Conservation (phyloP, 179 eudicot genomes). For the Kewa caespitosa region DNA sequence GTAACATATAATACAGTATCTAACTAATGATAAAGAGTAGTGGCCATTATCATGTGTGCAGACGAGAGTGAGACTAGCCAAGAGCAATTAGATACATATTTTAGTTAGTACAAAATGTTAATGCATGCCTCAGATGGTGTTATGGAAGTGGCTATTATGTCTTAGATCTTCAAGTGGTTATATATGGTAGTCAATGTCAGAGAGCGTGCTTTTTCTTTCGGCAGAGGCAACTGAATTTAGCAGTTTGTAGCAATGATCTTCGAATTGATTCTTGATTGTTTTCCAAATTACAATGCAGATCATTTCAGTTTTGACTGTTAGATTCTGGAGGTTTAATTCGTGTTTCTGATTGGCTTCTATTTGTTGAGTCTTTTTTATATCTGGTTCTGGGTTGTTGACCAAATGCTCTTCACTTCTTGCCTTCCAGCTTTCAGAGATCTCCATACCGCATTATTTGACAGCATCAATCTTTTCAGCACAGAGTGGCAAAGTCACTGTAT, state of each 20-base stretch:
- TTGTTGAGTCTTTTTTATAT: not conserved
- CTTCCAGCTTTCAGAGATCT: conserved; percentile 86
- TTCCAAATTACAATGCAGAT: not conserved
- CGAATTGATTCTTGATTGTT: too few species aligned
- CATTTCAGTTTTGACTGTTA: not conserved
- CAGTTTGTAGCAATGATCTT: not conserved
- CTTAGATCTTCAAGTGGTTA: not conserved
- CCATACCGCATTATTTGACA: conserved; percentile 94
- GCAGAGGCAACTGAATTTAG: not conserved
- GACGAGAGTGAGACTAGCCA: too few species aligned
- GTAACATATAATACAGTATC: too few species aligned
- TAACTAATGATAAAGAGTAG: too few species aligned
- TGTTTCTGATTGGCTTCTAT: not conserved
- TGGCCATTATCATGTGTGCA: too few species aligned
- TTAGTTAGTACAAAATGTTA: too few species aligned
- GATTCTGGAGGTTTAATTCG: not conserved
- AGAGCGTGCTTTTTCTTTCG: not conserved
- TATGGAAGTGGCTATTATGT: too few species aligned
- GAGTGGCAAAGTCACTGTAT: conserved; percentile 56
- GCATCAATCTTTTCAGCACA: conserved; percentile 97
- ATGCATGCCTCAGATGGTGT: too few species aligned
- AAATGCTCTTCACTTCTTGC: conserved; percentile 16
- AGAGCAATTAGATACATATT: too few species aligned
- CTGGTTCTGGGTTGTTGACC: conserved; percentile 9
- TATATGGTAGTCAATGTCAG: not conserved